A percentile compares a stretch with the other conserved stretches of the same genome.
phyloP scores from a whole-genome alignment of 441 rosid genomes.

The Gossypium aridum region DNA sequence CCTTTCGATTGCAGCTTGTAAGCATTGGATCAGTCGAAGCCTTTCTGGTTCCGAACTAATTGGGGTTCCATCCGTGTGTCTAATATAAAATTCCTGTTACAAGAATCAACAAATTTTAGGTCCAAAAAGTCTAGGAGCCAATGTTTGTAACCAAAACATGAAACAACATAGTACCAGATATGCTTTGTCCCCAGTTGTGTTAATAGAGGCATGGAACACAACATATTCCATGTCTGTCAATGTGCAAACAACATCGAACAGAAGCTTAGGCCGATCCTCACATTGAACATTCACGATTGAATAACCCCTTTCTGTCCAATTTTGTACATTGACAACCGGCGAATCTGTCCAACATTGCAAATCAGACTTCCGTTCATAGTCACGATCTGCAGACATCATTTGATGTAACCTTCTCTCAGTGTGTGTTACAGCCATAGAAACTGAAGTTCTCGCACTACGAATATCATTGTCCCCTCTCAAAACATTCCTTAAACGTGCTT shows the following conservation, averaged over 20 bases:
- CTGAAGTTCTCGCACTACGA: constrained; percentile 31
- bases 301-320: constrained; percentile 72
- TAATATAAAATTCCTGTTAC: constrained; percentile 72
- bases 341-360: constrained; percentile 29
- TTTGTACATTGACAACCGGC: constrained; percentile 65
- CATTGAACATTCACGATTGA: constrained; percentile 83
- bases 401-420: constrained; percentile 86
- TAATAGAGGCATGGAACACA: constrained; percentile 76
- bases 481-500: constrained; percentile 63
- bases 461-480: constrained; percentile 29
- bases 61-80: constrained; percentile 82
- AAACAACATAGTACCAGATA: constrained; percentile 33
- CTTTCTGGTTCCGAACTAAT: constrained; percentile 83
- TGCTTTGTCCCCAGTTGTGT: constrained; percentile 42
- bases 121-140: background rate
- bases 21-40: constrained; percentile 71
- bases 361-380: constrained; percentile 57
- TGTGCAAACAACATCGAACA: constrained; percentile 87
- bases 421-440: constrained; percentile 65
- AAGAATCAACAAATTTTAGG: background rate
- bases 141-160: background rate
- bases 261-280: constrained; percentile 65
- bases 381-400: constrained; percentile 91
- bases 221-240: constrained; percentile 88
- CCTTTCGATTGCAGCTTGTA: constrained; percentile 79